These are phyloP conservation scores for Suhomyces maxii DNA, from an alignment of 1,139 yeast genomes.

Conservation along the genomic window DNA sequence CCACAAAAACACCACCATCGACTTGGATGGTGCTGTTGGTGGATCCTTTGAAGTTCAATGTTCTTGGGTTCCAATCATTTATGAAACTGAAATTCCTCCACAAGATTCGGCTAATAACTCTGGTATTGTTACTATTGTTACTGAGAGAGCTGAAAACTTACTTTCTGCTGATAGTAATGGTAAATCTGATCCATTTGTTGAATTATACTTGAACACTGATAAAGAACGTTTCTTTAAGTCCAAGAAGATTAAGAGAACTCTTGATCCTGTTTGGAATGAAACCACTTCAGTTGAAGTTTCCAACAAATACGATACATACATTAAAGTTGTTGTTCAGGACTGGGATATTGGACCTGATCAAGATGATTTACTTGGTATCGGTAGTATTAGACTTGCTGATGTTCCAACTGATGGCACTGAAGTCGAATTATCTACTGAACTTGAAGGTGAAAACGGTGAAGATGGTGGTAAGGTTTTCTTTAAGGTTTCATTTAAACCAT, in stretches of 20 bases:
- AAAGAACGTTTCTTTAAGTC: conserved; percentile 66
- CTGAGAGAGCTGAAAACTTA: conserved; percentile 66
- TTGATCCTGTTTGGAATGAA: conserved; percentile 88
- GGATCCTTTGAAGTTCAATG: conserved; percentile 59
- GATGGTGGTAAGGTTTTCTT: conserved; percentile 66
- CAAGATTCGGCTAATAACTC: conserved; percentile 74
- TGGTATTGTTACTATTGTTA: conserved; percentile 68
- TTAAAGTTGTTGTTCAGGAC: conserved; percentile 66
- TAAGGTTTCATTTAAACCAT: conserved; percentile 65
- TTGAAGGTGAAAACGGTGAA: conserved; percentile 56
- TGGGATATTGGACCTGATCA: conserved; percentile 92
- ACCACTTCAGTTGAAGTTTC: conserved; percentile 49
- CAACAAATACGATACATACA: conserved; percentile 60
- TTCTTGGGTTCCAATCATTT: conserved; percentile 76
- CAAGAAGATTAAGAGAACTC: conserved; percentile 78
- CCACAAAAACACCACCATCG: conserved; percentile 50
- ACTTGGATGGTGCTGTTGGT: conserved; percentile 53
- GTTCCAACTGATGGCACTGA: conserved; percentile 58
- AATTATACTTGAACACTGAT: conserved; percentile 62
- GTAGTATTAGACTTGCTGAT: conserved; percentile 56
- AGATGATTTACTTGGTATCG: conserved; percentile 79
- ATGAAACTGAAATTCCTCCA: conserved; percentile 60
- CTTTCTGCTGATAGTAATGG: conserved; percentile 87
- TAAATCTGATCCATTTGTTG: conserved; percentile 86
- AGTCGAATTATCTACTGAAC: conserved; percentile 51